These are phyloP conservation scores for Salisapilia sapeloensis DNA, from an alignment of 352 stramenopile genomes.

Conservation along the genomic window DNA sequence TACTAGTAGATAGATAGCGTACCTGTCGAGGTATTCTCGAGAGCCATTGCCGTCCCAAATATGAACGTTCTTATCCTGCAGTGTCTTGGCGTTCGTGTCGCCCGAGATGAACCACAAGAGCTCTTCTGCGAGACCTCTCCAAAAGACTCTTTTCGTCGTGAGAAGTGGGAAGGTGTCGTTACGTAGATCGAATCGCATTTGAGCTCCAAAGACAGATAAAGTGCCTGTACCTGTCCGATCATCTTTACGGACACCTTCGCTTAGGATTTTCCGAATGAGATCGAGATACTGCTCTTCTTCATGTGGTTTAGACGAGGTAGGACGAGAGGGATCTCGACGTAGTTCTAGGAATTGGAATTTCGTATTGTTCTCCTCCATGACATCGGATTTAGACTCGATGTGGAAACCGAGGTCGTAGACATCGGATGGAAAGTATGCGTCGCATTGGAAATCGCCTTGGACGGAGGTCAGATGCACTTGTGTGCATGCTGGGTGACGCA, in stretches of 20 bases:
- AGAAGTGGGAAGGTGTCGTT: slow-evolving; percentile 93
- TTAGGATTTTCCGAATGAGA: slow-evolving; percentile 92
- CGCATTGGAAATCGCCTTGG: slow-evolving; percentile 77
- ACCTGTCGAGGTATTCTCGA: slow-evolving; percentile 85
- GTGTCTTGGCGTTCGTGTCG: slow-evolving; percentile 92
- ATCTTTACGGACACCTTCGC: slow-evolving; percentile 82
- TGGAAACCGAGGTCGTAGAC: slow-evolving; percentile 34
- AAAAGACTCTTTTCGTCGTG: slow-evolving; percentile 99
- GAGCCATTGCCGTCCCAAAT: slow-evolving; percentile 99
- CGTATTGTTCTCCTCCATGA: slow-evolving; percentile 62
- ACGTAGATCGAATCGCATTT: slow-evolving; percentile 92
- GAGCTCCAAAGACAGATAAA: slow-evolving; percentile 96
- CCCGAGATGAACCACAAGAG: slow-evolving; percentile 98
- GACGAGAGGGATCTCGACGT: slow-evolving; percentile 9
- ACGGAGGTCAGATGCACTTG: slow-evolving; percentile 87
- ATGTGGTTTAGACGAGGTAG: slow-evolving; percentile 5
- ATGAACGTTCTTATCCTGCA: slow-evolving; percentile 96
- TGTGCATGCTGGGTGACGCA: slow-evolving; percentile 68
- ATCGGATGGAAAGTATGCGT: slow-evolving; percentile 85
- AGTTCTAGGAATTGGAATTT: slow-evolving; percentile 67
- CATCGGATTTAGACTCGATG: slow-evolving; percentile 18
- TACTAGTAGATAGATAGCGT: not conserved
- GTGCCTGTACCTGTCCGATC: slow-evolving; percentile 98
- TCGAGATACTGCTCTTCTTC: slow-evolving; percentile 59
- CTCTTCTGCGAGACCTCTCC: slow-evolving; percentile 97